Evolutionary conservation across 2,329 filamentous ascomycete species (phyloP), one percentile per base, ranked within the genome.

Genomic region (Arthrobotrys pseudoclavata): DNA sequence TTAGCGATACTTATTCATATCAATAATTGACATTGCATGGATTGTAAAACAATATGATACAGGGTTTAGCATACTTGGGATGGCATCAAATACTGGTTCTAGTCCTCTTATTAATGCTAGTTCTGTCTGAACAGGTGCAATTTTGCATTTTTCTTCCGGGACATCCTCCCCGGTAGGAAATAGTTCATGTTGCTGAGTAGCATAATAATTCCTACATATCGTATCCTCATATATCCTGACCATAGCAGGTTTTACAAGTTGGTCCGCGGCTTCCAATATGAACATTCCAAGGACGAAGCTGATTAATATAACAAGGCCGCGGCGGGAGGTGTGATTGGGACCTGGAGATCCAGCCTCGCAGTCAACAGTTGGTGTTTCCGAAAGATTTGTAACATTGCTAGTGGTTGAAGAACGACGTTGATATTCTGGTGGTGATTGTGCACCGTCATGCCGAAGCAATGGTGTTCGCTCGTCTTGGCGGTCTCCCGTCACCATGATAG

Each of bases 51-150:
- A 15, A n/a, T 12, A 40, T 20, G 2, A 18, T 20, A 12, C 7
- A 9, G 15, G 42, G 5, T 20, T 20, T 45, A 18, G 20, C 66
- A 18, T 71, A 77, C 74, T 34, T 9, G 74, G 74, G 31, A 77
- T 77, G 1, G 74, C 74, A 64, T 77, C 74, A n/a, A 77, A 77
- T 3, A 77, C 67, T 12, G 74, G 74, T 50, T 67, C 74, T 34
- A 77, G 24, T n/a, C 74, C 74, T 31, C 61, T 47, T 15, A 77
- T 57, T 0, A 77, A 48, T 12, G 74, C 67, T 22, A 77, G 29
- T 15, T 77, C 74, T 6, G 42, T 62, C 50, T 77, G 67, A 24
- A 77, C 67, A 1, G 74, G 74, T 48, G 74, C 50, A 13, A 77
- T 67, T 37, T 77, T 77, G 67, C 74, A 77, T 42, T 77, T 48